phyloP scores from a whole-genome alignment of 139 green algal genomes.

The Marvania coccoides region DNA sequence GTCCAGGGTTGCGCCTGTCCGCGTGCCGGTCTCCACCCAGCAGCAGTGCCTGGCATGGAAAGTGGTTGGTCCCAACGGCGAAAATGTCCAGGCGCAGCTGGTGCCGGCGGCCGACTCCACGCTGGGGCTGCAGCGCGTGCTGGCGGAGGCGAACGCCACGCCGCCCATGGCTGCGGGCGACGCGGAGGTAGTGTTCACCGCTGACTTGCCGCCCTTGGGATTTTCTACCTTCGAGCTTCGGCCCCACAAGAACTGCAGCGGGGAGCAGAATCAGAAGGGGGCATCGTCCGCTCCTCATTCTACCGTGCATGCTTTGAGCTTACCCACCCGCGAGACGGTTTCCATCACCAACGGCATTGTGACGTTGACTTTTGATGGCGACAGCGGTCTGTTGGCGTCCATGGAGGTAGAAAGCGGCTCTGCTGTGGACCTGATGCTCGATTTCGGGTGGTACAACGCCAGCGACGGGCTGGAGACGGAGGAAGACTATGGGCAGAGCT shows the following conservation, averaged over 20 bases:
- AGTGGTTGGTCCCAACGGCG: slow-evolving; percentile 32
- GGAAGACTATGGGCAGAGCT: slow-evolving; percentile 20
- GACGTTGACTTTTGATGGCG: slow-evolving; percentile 16
- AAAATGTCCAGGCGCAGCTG: slow-evolving; percentile 29
- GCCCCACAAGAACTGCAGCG: background rate
- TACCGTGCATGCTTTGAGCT: background rate
- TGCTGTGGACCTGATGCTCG: background rate
- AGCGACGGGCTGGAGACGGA: slow-evolving; percentile 30
- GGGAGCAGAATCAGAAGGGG: background rate
- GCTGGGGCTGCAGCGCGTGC: slow-evolving; percentile 26
- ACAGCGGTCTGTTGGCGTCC: background rate
- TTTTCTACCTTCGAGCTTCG: slow-evolving; percentile 34
- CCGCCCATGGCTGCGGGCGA: background rate
- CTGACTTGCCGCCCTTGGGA: slow-evolving; percentile 40
- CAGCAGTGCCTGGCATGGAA: slow-evolving; percentile 12
- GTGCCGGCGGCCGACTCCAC: slow-evolving; percentile 29
- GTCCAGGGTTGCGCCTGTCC: slow-evolving; percentile 40
- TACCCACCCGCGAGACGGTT: too few species aligned
- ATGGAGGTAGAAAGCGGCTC: background rate
- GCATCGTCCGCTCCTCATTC: background rate
- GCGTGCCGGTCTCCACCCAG: slow-evolving; percentile 44
- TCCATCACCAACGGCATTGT: slow-evolving; percentile 14
- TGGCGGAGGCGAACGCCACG: slow-evolving; percentile 11
- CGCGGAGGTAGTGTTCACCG: slow-evolving; percentile 45
- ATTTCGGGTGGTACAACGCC: slow-evolving; percentile 36